These are phyloP conservation scores for Crepidotus sp. DNA, from an alignment of 1,284 basidiomycete species.

Conservation along the genomic window DNA sequence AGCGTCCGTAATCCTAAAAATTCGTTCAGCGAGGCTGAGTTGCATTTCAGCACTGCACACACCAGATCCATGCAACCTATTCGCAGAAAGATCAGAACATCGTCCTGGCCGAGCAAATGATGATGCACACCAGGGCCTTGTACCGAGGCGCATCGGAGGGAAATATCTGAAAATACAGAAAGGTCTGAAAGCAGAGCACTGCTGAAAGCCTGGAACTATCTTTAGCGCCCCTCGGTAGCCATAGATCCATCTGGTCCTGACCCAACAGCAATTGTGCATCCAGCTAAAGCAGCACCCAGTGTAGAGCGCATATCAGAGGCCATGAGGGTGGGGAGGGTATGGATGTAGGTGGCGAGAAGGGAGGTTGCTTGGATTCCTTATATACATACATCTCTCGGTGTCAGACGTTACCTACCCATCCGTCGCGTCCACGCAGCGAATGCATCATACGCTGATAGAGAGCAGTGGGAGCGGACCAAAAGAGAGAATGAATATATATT, in stretches of 20 bases:
- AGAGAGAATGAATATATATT: too few relatives aligned
- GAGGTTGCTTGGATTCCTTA: too few relatives aligned
- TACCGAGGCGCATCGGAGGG: slow-evolving; percentile 3
- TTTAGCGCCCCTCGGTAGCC: too few relatives aligned
- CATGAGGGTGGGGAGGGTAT: too few relatives aligned
- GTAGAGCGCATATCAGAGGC: not conserved
- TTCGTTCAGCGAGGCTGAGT: not conserved
- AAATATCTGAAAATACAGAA: slow-evolving; percentile 14
- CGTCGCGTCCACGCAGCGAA: too few relatives aligned
- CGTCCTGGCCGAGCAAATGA: too few relatives aligned
- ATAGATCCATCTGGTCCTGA: not conserved
- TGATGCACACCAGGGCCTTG: slow-evolving; percentile 11
- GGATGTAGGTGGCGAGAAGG: too few relatives aligned
- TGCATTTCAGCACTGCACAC: not conserved
- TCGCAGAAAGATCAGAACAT: not conserved
- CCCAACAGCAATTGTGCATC: slow-evolving; percentile 6
- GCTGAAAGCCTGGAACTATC: too few relatives aligned
- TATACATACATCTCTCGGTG: too few relatives aligned
- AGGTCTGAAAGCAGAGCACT: slow-evolving; percentile 11
- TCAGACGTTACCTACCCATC: too few relatives aligned
- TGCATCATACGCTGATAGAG: too few relatives aligned
- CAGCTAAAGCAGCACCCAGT: slow-evolving; percentile 5
- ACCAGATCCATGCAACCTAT: slow-evolving; percentile 14
- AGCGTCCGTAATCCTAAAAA: not conserved
- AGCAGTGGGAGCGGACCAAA: too few relatives aligned